Evolutionary conservation across 2,329 filamentous ascomycete species (phyloP), one percentile per base, ranked within the genome.

Genomic region (Claviceps maximensis): DNA sequence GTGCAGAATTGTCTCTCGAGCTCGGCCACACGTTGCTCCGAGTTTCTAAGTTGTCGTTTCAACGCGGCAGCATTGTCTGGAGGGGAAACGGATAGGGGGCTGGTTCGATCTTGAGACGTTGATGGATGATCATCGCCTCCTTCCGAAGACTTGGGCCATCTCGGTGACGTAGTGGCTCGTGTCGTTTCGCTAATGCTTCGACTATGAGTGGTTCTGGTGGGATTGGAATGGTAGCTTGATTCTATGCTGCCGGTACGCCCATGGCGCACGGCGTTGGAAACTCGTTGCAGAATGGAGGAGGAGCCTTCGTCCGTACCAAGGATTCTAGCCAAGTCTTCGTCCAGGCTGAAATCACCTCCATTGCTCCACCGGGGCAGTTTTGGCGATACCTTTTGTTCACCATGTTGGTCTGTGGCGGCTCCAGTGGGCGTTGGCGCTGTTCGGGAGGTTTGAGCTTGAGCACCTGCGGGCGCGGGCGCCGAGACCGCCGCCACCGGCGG

Each of bases 261-360:
- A 68, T 97, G 93, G 58, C 89, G 87, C 54, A 96, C 89, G 50
- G 88, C 90, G 65, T 95, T 95, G 8, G 93, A 97, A 42, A 96
- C 87, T 51, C 89, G 83, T 54, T 88, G 86, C 57, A 97, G 74
- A 56, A 96, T 86, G 1, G 87, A 91, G 27, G 87, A 84, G 33
- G 82, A 84, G 45, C 78, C 75, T 64, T 89, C 87, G 55, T 91
- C 88, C 21, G 81, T 83, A 42, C 83, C 86, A 55, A 95, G 75
- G 54, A 96, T 91, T 54, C 90, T 84, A 52, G 87, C 86, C 81
- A 96, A 89, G 64, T 97, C 93, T 67, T 96, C 90, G 58, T 97
- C 91, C 84, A 95, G 83, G 55, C 86, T 93, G 63, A 96, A 93
- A 58, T 95, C 89, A 52, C 84, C 88, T 51, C 87, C 88, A 45